A percentile compares a stretch with the other conserved stretches of the same genome.
Conservation (phyloP, 768 basidiomycete genomes). For the Lactarius akahatsu region DNA sequence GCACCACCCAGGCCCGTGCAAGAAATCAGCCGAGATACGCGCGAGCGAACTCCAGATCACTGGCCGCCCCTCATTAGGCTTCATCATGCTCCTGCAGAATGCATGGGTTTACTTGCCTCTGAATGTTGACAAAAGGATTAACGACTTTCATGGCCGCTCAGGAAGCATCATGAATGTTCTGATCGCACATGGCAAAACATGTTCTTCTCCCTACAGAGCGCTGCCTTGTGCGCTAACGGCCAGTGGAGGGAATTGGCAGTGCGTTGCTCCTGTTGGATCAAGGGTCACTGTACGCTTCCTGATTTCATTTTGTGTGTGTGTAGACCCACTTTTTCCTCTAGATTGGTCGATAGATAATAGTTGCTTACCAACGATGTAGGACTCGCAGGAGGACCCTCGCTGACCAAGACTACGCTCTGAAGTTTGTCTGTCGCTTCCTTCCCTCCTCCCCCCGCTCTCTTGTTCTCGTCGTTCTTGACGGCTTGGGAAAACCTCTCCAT, state of each 20-base stretch:
- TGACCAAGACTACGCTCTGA: not conserved
- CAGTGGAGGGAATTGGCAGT: too few relatives aligned
- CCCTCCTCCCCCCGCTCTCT: not conserved
- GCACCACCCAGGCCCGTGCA: not conserved
- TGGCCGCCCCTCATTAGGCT: not conserved
- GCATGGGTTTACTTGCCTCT: too few relatives aligned
- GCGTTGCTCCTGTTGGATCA: too few relatives aligned
- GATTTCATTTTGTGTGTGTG: not conserved
- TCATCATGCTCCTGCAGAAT: not conserved
- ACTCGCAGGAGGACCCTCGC: not conserved
- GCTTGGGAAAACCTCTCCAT: too few relatives aligned
- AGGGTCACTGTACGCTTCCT: too few relatives aligned
- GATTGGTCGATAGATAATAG: not conserved
- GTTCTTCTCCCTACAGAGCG: not conserved
- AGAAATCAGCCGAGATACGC: not conserved
- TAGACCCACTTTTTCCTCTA: not conserved
- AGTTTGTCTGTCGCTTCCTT: not conserved
- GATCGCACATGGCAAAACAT: not conserved
- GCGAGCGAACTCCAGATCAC: not conserved
- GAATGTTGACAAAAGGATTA: not conserved
- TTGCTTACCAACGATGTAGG: not conserved
- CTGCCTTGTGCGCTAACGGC: not conserved
- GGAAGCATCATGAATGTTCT: not conserved
- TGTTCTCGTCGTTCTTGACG: not conserved
- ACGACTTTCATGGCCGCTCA: not conserved